Base-by-base conservation (phyloP, 768 basidiomycete genomes). In the Serendipita sp. region DNA sequence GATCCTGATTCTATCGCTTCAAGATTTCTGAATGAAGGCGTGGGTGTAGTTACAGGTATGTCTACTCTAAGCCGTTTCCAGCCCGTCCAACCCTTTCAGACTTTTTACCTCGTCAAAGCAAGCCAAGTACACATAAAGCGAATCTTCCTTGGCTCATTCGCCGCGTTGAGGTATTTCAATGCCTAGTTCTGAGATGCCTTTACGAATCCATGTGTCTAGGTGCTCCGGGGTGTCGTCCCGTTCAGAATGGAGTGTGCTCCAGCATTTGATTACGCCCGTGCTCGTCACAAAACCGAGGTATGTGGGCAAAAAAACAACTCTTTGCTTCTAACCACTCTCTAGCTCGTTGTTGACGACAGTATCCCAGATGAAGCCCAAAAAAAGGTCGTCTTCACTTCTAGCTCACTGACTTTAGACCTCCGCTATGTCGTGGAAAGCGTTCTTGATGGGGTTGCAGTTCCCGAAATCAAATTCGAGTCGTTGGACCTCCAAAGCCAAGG, bases 231-330 rank as follows among this genome's bases (percentile, higher is more conserved):
- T 0, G 79, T 70, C 4, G 75, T 96, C 33, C 84, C 89, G 0
- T 76, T 95, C 61, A 78, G 82, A 63, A 79, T 97, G 72, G 90
- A 98, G 74, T 93, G 90, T 68, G 91, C 90, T 0, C 95, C 95
- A 0, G 95, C 93, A 0, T 99, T 99, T 82, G 86, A 96, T 72
- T 99, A 99, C 68, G 93, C 91, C 0, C 79, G 87, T 13, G 79
- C 83, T 53, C 56, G 76, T 2, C 95, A 98, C 72, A 80, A 77
- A 5, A 86, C 87, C 0, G 71, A 77, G 30, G 75, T 83, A 71
- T 74, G 65, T n/a, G 68, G 69, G 45, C 69, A 70, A 14, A 62
- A 70, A 31, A 53, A 69, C 1, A 48, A 64, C 33, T 65, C 68
- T 13, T 65, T 66, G 2, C 63, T 66, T 66, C 82, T 61, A 69